phyloP scores from a whole-genome alignment of 108 stramenopile species.

The Pseudonitzschia multistriata region DNA sequence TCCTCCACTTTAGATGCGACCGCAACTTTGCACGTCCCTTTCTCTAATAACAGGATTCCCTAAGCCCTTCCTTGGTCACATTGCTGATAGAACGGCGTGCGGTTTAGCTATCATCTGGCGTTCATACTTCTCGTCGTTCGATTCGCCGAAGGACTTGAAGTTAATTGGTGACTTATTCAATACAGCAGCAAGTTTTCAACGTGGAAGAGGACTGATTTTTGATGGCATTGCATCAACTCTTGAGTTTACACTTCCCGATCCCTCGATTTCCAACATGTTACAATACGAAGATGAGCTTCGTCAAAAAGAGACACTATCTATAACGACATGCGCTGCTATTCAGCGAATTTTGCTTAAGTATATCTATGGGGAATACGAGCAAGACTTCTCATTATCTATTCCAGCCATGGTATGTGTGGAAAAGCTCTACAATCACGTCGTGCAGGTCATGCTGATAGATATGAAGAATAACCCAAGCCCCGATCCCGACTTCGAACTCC shows the following conservation, averaged over 20 bases:
- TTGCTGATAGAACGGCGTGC: slow-evolving; percentile 76
- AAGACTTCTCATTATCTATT: slow-evolving; percentile 52
- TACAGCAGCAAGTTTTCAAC: slow-evolving; percentile 47
- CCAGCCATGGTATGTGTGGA: slow-evolving; percentile 78
- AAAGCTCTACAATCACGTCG: slow-evolving; percentile 59
- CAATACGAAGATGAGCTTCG: slow-evolving; percentile 35
- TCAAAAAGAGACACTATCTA: slow-evolving; percentile 40
- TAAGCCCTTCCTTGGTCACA: slow-evolving; percentile 48
- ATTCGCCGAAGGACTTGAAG: slow-evolving; percentile 66
- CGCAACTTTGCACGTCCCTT: slow-evolving; percentile 49
- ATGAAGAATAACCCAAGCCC: slow-evolving; percentile 18
- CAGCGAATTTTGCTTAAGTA: slow-evolving; percentile 59
- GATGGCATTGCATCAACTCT: slow-evolving; percentile 80
- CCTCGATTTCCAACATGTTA: slow-evolving; percentile 26
- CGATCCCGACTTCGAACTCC: slow-evolving; percentile 31
- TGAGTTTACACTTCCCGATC: slow-evolving; percentile 56
- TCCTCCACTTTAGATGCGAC: slow-evolving; percentile 41
- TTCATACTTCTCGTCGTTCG: slow-evolving; percentile 54
- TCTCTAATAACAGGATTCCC: slow-evolving; percentile 43
- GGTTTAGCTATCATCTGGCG: slow-evolving; percentile 77
- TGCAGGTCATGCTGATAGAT: slow-evolving; percentile 31
- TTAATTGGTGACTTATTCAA: slow-evolving; percentile 65
- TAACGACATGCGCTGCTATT: slow-evolving; percentile 47
- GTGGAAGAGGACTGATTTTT: slow-evolving; percentile 71
- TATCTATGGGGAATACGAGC: slow-evolving; percentile 59